Evolutionary conservation across 352 stramenopile species (phyloP), one percentile per base, ranked within the genome.

Genomic region (Globisporangium lucens): DNA sequence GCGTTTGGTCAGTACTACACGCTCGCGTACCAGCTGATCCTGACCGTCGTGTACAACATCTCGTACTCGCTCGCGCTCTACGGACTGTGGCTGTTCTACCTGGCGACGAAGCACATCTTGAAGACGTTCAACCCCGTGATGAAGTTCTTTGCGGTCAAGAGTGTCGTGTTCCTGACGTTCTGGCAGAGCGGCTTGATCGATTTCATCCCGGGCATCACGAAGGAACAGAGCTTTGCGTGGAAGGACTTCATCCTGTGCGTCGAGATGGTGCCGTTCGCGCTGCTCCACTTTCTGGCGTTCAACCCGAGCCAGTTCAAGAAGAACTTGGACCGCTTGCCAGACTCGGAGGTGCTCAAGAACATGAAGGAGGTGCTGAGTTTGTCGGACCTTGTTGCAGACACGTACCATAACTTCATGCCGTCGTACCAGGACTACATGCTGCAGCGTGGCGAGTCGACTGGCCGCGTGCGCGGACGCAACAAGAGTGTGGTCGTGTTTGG

Each of bases 121-220:
- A 80, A 87, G 73, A 79, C 82, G 29, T 94, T 94, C 65, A 87
- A 87, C 66, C 93, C 93, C 10, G 85, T 98, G 52, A 78, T 95
- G 69, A 98, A 98, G 79, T 98, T 98, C 65, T 89, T 97, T 56
- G 89, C 90, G 0, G 91, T 98, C 61, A 98, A 98, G 74, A 82
- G 77, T 58, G 87, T 98, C 62, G 90, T 98, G 35, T 98, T 98
- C 66, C 83, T 97, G 52, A 97, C 91, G 29, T 98, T 96, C 74
- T 98, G 92, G 87, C 93, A 98, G 68, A 93, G 77, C 57, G 70
- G 91, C 33, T 65, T 97, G 46, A 82, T 98, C n/a, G 75, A 89
- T 38, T 86, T 96, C 38, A 80, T 96, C 30, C 90, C 90, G 1
- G 83, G 86, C 35, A 91, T 97, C 69, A 91, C 85, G 15, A 90